These are phyloP conservation scores for Ehretia macrophylla DNA, from an alignment of 257 asterid genomes.

Conservation along the genomic window DNA sequence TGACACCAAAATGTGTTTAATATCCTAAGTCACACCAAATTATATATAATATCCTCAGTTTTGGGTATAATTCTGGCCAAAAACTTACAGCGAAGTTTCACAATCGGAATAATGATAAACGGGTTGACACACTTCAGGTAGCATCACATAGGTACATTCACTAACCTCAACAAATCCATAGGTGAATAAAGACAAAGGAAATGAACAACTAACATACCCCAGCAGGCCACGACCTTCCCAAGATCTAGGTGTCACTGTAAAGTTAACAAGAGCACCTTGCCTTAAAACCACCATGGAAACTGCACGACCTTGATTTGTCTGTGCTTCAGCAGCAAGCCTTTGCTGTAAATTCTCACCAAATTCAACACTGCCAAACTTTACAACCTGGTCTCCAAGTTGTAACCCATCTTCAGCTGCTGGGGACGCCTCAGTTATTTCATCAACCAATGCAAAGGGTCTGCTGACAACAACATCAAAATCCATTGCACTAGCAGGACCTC, in stretches of 20 bases:
- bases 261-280: slow-evolving; percentile 58
- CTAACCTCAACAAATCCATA: neutral
- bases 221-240: slow-evolving; percentile 92
- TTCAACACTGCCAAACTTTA: slow-evolving; percentile 81
- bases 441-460: slow-evolving; percentile 83
- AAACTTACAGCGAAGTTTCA: too few relatives aligned
- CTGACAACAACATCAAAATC: slow-evolving; percentile 48
- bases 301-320: slow-evolving; percentile 48
- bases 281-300: slow-evolving; percentile 64
- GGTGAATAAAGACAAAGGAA: slow-evolving; percentile 1
- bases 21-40: too few relatives aligned
- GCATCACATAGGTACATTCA: neutral
- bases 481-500: slow-evolving; percentile 43
- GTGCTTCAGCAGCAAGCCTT: slow-evolving; percentile 79
- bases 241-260: slow-evolving; percentile 70
- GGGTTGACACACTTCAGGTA: neutral
- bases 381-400: slow-evolving; percentile 92
- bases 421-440: slow-evolving; percentile 81
- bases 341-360: slow-evolving; percentile 60
- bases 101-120: too few relatives aligned
- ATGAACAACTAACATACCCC: slow-evolving; percentile 45
- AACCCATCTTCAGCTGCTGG: slow-evolving; percentile 97
- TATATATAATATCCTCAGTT: too few relatives aligned
- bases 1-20: too few relatives aligned
- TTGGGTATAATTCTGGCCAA: too few relatives aligned